Conservation (phyloP, 225 moss, liverwort and hornwort genomes). For the Thuidium tamariscinum region DNA sequence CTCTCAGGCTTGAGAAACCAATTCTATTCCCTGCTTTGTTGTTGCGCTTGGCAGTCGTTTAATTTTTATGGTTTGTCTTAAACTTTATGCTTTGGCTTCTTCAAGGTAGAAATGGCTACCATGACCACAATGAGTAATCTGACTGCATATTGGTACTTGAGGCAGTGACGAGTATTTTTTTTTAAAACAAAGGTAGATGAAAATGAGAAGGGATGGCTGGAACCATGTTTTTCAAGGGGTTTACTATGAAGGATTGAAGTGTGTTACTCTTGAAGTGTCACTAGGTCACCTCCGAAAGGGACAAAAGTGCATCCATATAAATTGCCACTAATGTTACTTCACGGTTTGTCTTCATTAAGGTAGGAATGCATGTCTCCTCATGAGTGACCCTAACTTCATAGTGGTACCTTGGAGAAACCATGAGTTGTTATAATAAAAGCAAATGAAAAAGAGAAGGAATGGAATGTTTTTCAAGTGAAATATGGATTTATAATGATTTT, state of each 20-base stretch:
- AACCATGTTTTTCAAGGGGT: not conserved
- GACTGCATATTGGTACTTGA: not conserved
- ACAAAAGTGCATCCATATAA: not conserved
- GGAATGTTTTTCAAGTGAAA: not conserved
- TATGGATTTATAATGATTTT: not conserved
- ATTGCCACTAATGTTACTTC: not conserved
- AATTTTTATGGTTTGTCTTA: not conserved
- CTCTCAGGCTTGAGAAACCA: not conserved
- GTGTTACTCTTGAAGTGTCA: not conserved
- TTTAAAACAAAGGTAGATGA: not conserved
- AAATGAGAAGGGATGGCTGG: not conserved
- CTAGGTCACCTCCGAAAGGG: not conserved
- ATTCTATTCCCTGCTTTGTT: not conserved
- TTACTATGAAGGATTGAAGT: not conserved
- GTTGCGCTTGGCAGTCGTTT: not conserved
- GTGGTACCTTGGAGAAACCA: not conserved
- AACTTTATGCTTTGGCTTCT: not conserved
- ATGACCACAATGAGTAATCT: not conserved
- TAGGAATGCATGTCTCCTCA: not conserved
- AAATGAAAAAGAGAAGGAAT: not conserved
- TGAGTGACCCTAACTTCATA: not conserved
- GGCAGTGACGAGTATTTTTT: not conserved
- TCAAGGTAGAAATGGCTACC: not conserved
- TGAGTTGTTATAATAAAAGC: not conserved
- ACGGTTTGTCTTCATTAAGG: not conserved